Percentiles rank a stretch among this genome's conserved stretches.
Evolutionary conservation across 306 rosid genomes (phyloP).

Genomic region (Dryas drummondii): DNA sequence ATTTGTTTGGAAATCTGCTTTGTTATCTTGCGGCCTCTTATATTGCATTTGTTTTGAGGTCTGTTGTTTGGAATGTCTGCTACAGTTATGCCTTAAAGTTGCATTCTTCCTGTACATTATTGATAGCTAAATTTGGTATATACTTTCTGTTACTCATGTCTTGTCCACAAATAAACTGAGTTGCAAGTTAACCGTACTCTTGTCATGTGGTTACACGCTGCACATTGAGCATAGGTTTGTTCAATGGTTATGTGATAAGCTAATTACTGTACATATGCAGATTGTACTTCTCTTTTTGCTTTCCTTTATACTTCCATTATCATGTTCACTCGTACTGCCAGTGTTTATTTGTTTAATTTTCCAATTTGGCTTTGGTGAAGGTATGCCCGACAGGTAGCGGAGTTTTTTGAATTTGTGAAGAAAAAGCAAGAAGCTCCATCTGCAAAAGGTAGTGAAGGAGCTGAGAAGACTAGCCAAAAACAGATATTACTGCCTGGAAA

Average conservation of each 20-base stretch:
- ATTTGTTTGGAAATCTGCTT: not conserved
- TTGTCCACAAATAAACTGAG: not conserved
- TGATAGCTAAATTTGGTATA: not conserved
- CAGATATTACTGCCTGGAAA: slow-evolving; percentile 58
- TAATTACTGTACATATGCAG: not conserved
- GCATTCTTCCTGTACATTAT: not conserved
- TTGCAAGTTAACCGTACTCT: not conserved
- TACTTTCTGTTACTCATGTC: not conserved
- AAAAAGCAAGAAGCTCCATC: slow-evolving; percentile 56
- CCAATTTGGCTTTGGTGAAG: slow-evolving; percentile 44
- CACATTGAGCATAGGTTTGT: not conserved
- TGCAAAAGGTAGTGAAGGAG: slow-evolving; percentile 43
- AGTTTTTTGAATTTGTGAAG: slow-evolving; percentile 92
- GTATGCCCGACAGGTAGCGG: slow-evolving; percentile 93
- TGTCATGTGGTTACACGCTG: too few species aligned
- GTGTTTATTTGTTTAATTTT: not conserved
- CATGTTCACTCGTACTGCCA: not conserved
- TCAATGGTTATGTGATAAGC: not conserved
- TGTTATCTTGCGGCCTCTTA: not conserved
- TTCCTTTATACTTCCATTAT: not conserved
- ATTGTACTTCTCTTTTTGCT: not conserved
- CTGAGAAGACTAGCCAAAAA: slow-evolving; percentile 40
- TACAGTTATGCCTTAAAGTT: not conserved
- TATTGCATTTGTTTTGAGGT: not conserved
- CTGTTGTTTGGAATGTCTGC: not conserved